Evolutionary conservation across 2,329 filamentous ascomycete species (phyloP).

Genomic region (Geoglossum cookeanum): DNA sequence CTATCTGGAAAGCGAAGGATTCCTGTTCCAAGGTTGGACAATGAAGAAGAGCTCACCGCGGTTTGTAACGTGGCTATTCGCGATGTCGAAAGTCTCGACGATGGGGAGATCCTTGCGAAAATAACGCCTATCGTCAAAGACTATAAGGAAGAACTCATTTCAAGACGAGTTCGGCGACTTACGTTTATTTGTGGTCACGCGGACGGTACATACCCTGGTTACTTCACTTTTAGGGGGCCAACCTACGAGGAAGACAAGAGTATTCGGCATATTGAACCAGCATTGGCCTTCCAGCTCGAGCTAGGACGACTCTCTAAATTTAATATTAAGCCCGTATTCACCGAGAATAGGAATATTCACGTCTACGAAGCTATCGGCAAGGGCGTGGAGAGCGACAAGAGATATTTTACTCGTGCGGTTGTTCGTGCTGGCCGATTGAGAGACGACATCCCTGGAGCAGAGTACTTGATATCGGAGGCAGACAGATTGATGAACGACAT

Average conservation of each 20-base stretch:
- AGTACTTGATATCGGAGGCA: slow-evolving; percentile 94
- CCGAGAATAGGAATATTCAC: slow-evolving; percentile 97
- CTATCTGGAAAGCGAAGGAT: slow-evolving; percentile 54
- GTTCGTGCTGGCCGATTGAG: slow-evolving; percentile 85
- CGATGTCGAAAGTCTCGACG: slow-evolving; percentile 67
- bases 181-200: slow-evolving; percentile 94
- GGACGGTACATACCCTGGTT: slow-evolving; percentile 85
- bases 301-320: slow-evolving; percentile 88
- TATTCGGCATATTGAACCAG: slow-evolving; percentile 93
- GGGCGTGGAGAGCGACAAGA: slow-evolving; percentile 86
- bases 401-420: slow-evolving; percentile 93
- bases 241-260: slow-evolving; percentile 77
- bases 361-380: slow-evolving; percentile 96
- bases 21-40: slow-evolving; percentile 33
- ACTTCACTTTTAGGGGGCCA: slow-evolving; percentile 96
- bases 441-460: slow-evolving; percentile 94
- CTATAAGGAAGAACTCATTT: slow-evolving; percentile 65
- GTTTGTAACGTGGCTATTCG: slow-evolving; percentile 86
- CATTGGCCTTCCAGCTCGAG: slow-evolving; percentile 95
- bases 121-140: slow-evolving; percentile 59
- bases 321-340: slow-evolving; percentile 95
- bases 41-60: slow-evolving; percentile 62
- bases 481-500: slow-evolving; percentile 96
- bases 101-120: slow-evolving; percentile 59
- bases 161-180: slow-evolving; percentile 67